These are phyloP conservation scores for Fusarium mexicanum DNA, from an alignment of 2,329 filamentous ascomycete genomes.

Conservation along the genomic window DNA sequence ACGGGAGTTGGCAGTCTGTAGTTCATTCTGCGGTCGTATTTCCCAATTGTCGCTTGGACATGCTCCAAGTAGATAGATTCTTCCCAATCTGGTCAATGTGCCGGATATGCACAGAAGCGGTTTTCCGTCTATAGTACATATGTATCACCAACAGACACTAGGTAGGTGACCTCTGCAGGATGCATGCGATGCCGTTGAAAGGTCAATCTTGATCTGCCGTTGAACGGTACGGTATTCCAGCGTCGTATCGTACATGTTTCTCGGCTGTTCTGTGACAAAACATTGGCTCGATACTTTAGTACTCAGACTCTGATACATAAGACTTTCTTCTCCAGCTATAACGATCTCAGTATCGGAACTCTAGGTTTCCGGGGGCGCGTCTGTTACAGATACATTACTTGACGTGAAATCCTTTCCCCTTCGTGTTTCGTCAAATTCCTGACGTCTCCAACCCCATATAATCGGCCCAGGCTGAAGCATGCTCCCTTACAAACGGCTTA, in stretches of 20 bases:
- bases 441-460: constrained; percentile 29
- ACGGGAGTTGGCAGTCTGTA: neutral
- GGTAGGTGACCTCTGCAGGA: neutral
- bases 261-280: neutral
- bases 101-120: constrained; percentile 1
- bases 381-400: constrained; percentile 34
- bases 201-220: neutral
- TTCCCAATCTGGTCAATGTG: constrained; percentile 11
- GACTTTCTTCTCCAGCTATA: neutral
- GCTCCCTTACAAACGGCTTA: constrained; percentile 12
- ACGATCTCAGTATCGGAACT: constrained; percentile 27
- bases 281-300: neutral
- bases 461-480: constrained; percentile 22
- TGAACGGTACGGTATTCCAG: neutral
- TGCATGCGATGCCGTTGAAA: neutral
- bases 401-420: constrained; percentile 5
- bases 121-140: neutral
- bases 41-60: constrained; percentile 5
- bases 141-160: constrained; percentile 3
- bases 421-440: constrained; percentile 30
- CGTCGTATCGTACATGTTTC: constrained; percentile 1
- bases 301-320: neutral
- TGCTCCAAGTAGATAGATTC: neutral
- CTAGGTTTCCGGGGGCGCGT: constrained; percentile 20
- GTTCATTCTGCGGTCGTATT: constrained; percentile 1